These are phyloP conservation scores for Candida mesenterica DNA, from an alignment of 1,139 yeast species.

Conservation along the genomic window DNA sequence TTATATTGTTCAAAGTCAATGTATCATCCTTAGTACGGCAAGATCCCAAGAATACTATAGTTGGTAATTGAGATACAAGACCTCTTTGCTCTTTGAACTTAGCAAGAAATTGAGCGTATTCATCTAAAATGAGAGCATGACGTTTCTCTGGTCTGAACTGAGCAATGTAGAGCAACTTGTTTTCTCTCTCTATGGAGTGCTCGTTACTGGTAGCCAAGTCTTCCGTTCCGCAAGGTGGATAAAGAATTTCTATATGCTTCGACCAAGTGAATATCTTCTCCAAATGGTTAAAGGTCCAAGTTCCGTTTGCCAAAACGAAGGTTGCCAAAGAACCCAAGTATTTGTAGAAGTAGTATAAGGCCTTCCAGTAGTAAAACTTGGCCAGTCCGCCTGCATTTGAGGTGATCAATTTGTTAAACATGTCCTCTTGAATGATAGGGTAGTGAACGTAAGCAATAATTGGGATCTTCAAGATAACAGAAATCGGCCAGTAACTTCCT, in stretches of 20 bases:
- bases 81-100: conserved; percentile 21
- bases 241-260: conserved; percentile 47
- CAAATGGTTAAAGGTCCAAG: conserved; percentile 88
- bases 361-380: conserved; percentile 72
- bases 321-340: conserved; percentile 66
- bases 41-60: conserved; percentile 76
- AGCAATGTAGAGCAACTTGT: conserved; percentile 72
- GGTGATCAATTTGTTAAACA: conserved; percentile 61
- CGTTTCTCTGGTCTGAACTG: conserved; percentile 97
- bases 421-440: conserved; percentile 86
- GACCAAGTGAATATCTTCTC: conserved; percentile 54
- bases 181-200: conserved; percentile 34
- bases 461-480: conserved; percentile 61
- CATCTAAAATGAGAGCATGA: conserved; percentile 64
- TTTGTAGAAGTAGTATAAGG: conserved; percentile 59
- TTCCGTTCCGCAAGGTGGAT: conserved; percentile 86
- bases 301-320: conserved; percentile 73
- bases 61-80: conserved; percentile 33
- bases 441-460: conserved; percentile 87
- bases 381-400: conserved; percentile 17
- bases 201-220: conserved; percentile 23
- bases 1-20: conserved; percentile 51
- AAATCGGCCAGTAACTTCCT: conserved; percentile 66
- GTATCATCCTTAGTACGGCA: conserved; percentile 73
- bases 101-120: conserved; percentile 55